These are phyloP conservation scores for Leccinum variicolor DNA, from an alignment of 768 basidiomycete species.

Conservation along the genomic window DNA sequence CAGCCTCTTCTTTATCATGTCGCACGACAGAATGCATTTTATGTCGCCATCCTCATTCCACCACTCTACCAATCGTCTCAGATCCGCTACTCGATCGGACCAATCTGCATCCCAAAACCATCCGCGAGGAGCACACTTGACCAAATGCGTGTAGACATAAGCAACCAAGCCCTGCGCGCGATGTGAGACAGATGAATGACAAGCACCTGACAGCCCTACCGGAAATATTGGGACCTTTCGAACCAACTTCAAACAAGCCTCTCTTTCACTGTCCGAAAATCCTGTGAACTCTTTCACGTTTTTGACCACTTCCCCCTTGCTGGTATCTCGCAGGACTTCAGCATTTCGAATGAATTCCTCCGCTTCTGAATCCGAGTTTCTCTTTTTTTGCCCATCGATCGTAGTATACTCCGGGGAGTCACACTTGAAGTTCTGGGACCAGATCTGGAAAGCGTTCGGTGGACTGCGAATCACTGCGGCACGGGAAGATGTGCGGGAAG, in stretches of 20 bases:
- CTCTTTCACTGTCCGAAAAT: background rate
- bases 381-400: constrained; percentile 13
- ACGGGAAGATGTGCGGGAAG: background rate
- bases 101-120: constrained; percentile 10
- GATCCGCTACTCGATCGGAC: constrained; percentile 1
- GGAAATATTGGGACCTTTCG: constrained; percentile 21
- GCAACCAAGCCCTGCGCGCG: constrained; percentile 23
- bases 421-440: constrained; percentile 1
- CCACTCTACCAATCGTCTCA: constrained; percentile 1
- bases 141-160: constrained; percentile 27
- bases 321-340: constrained; percentile 9
- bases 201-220: constrained; percentile 10
- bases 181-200: constrained; percentile 5
- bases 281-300: constrained; percentile 19
- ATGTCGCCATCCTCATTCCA: constrained; percentile 8
- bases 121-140: constrained; percentile 12
- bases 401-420: constrained; percentile 13
- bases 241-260: constrained; percentile 15
- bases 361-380: background rate
- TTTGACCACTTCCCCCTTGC: constrained; percentile 11
- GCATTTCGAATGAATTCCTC: constrained; percentile 4
- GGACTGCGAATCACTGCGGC: background rate
- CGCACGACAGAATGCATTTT: constrained; percentile 12
- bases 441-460: constrained; percentile 14
- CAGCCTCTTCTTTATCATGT: constrained; percentile 9